Evolutionary conservation across 768 basidiomycete species (phyloP).

Genomic region (Russula emetica): DNA sequence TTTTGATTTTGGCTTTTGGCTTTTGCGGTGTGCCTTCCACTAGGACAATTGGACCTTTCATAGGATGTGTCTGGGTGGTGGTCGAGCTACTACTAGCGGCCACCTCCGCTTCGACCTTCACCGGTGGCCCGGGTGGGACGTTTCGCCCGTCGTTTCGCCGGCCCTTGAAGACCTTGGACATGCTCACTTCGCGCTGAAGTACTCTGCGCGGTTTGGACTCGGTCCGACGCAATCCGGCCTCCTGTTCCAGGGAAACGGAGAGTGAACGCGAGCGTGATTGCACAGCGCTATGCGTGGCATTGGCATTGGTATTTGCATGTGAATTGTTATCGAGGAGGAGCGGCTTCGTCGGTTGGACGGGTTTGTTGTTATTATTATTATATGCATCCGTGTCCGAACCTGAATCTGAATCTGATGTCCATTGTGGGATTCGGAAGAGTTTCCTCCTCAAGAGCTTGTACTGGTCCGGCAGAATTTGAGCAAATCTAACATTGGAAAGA

Average conservation of each 20-base stretch:
- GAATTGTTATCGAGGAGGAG: not conserved
- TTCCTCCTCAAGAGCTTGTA: conserved; percentile 29
- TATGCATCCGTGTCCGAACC: conserved; percentile 10
- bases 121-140: conserved; percentile 24
- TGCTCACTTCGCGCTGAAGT: conserved; percentile 70
- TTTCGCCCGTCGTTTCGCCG: conserved; percentile 30
- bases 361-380: not conserved
- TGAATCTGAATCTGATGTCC: conserved; percentile 11
- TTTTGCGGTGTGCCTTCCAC: conserved; percentile 33
- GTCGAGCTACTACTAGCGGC: not conserved
- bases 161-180: conserved; percentile 65
- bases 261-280: conserved; percentile 38
- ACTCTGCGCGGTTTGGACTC: conserved; percentile 42
- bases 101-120: conserved; percentile 27
- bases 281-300: not conserved
- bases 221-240: conserved; percentile 43
- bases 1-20: conserved; percentile 18
- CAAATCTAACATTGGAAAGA: not conserved
- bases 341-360: not conserved
- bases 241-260: conserved; percentile 66
- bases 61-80: conserved; percentile 27
- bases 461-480: conserved; percentile 7
- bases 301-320: not conserved
- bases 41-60: conserved; percentile 27
- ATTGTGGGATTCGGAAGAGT: conserved; percentile 26